A percentile compares a stretch with the other conserved stretches of the same genome.
Evolutionary conservation across 164 flowering plant species (phyloP).

Genomic region (Amborella trichopoda): DNA sequence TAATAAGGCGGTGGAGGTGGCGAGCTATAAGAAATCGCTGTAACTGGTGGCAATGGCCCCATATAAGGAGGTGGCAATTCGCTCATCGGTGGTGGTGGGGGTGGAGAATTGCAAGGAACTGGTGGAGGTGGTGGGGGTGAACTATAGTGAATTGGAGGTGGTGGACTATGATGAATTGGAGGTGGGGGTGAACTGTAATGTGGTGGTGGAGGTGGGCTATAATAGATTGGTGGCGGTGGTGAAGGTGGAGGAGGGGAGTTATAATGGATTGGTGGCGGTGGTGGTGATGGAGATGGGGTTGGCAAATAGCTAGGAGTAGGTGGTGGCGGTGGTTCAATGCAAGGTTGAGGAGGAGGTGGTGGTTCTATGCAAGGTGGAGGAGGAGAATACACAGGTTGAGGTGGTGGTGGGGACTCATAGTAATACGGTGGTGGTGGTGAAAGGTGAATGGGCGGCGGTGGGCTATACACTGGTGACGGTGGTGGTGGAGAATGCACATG

Average conservation of each 20-base stretch:
- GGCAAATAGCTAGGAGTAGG: constrained; percentile 1
- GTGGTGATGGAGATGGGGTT: not conserved
- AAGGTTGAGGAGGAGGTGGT: not conserved
- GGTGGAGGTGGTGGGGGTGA: not conserved
- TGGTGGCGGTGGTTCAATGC: not conserved
- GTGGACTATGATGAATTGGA: not conserved
- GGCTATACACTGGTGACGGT: not conserved
- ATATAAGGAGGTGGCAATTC: not conserved
- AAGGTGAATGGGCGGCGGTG: not conserved
- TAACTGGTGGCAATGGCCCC: not conserved
- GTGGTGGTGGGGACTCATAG: not conserved
- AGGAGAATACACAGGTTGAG: not conserved
- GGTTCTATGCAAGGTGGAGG: constrained; percentile 1
- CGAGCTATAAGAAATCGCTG: not conserved
- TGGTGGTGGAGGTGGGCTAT: not conserved
- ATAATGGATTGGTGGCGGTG: not conserved
- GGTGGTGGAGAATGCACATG: not conserved
- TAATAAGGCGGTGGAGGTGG: not conserved
- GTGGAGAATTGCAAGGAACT: not conserved
- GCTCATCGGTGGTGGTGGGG: not conserved
- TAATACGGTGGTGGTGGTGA: not conserved
- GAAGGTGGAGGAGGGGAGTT: not conserved
- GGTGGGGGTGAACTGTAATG: not conserved
- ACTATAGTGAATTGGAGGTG: not conserved
- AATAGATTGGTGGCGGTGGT: not conserved